A percentile compares a stretch with the other conserved stretches of the same genome.
Evolutionary conservation across 305 asterid species (phyloP).

Genomic region (Fraxinus latifolia): DNA sequence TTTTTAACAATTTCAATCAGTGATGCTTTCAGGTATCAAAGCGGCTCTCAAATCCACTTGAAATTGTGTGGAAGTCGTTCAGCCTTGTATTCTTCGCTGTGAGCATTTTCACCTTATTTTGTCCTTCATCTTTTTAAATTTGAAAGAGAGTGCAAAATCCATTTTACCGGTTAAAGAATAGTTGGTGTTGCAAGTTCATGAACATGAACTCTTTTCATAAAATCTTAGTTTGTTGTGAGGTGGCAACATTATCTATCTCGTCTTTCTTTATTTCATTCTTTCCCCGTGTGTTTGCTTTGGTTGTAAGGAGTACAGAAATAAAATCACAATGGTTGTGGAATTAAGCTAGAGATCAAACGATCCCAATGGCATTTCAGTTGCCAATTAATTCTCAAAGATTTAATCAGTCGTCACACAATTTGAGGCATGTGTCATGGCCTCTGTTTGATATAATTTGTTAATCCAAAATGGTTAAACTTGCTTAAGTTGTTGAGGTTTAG

Average conservation of each 20-base stretch:
- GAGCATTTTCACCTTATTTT: slow-evolving; percentile 24
- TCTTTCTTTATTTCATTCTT: neutral
- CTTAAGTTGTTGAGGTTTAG: neutral
- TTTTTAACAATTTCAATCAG: neutral
- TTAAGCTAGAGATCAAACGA: neutral
- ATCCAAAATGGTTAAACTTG: neutral
- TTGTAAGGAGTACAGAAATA: neutral
- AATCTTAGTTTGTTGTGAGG: neutral
- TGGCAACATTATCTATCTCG: neutral
- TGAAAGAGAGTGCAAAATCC: neutral
- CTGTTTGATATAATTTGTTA: neutral
- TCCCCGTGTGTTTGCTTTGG: neutral
- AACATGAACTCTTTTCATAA: neutral
- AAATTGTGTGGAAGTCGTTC: slow-evolving; percentile 57
- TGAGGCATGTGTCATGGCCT: neutral
- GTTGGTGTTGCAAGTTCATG: neutral
- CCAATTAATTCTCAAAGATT: neutral
- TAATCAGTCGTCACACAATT: neutral
- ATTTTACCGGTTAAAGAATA: neutral
- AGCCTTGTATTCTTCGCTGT: slow-evolving; percentile 56
- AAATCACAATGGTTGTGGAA: neutral
- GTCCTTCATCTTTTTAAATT: neutral
- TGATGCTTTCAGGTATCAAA: slow-evolving; percentile 52
- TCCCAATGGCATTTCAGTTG: neutral
- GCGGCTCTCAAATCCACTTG: slow-evolving; percentile 74